Conservation (phyloP, 768 basidiomycete species). For the Mycena rosella region DNA sequence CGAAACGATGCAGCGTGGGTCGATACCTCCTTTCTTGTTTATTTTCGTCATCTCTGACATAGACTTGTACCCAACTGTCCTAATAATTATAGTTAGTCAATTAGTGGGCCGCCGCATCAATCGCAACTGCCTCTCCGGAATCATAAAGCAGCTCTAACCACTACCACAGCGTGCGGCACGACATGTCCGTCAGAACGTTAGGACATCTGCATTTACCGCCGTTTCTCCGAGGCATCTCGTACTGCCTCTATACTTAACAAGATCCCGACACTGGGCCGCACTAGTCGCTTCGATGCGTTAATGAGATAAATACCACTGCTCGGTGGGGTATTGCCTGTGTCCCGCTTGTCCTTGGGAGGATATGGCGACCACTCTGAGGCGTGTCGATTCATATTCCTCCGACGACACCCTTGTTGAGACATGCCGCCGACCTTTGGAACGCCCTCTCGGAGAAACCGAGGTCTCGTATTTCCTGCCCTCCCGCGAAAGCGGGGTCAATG, state of each 20-base stretch:
- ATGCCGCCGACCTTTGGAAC: conserved; percentile 49
- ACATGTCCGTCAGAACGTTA: not conserved
- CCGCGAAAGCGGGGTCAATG: conserved; percentile 85
- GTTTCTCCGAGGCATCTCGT: conserved; percentile 2
- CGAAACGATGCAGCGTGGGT: too few species aligned
- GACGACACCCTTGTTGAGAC: conserved; percentile 30
- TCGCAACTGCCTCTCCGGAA: too few species aligned
- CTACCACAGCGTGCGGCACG: not conserved
- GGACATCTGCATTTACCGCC: not conserved
- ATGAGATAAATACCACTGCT: not conserved
- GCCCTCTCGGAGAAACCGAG: conserved; percentile 81
- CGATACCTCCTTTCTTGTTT: too few species aligned
- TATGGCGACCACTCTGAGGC: conserved; percentile 28
- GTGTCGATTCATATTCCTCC: conserved; percentile 28
- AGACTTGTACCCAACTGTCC: too few species aligned
- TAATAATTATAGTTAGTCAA: too few species aligned
- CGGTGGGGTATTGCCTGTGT: not conserved
- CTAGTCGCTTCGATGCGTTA: too few species aligned
- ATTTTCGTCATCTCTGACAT: too few species aligned
- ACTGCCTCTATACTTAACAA: conserved; percentile 29
- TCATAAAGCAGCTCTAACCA: not conserved
- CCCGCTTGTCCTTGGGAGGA: not conserved
- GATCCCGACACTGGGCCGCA: too few species aligned
- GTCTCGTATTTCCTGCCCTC: conserved; percentile 84
- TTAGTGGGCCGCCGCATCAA: too few species aligned